phyloP scores from a whole-genome alignment of 257 asterid species.

The Solanum corneliomulleri region DNA sequence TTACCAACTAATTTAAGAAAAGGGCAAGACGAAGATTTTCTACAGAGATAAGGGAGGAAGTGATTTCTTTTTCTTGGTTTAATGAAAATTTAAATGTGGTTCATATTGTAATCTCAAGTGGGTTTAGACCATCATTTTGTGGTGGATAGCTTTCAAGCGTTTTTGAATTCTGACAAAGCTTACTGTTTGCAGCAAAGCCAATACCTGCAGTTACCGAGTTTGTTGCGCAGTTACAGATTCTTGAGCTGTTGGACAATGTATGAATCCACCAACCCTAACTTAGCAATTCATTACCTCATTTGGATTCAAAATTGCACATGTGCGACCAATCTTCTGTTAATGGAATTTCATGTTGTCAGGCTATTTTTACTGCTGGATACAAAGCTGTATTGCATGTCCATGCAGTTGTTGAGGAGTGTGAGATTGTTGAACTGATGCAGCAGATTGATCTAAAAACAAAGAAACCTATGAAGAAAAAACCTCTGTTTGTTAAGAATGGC shows the following conservation, averaged over 20 bases:
- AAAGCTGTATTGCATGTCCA: conserved; percentile 94
- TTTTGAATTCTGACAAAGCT: neutral
- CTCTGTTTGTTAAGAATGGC: conserved; percentile 81
- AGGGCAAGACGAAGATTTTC: neutral
- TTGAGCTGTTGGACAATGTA: conserved; percentile 94
- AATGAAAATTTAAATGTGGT: neutral
- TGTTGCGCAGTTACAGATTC: conserved; percentile 77
- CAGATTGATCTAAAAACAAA: conserved; percentile 83
- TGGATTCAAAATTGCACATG: neutral
- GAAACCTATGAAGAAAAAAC: conserved; percentile 75
- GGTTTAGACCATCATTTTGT: neutral
- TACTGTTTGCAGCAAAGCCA: conserved; percentile 51
- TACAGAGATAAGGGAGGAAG: conserved; percentile 22
- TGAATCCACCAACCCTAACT: neutral
- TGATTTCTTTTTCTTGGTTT: neutral
- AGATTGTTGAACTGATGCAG: conserved; percentile 63
- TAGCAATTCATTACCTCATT: neutral
- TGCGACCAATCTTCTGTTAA: neutral
- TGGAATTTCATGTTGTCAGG: conserved; percentile 31
- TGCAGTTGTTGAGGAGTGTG: conserved; percentile 91
- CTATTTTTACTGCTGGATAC: conserved; percentile 93
- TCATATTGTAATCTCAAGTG: neutral
- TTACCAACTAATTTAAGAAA: neutral
- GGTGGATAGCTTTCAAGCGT: neutral
- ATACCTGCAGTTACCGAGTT: conserved; percentile 68